Evolutionary conservation across 2,329 filamentous ascomycete species (phyloP), one percentile per base, ranked within the genome.

Genomic region (Cryphonectria radicalis): DNA sequence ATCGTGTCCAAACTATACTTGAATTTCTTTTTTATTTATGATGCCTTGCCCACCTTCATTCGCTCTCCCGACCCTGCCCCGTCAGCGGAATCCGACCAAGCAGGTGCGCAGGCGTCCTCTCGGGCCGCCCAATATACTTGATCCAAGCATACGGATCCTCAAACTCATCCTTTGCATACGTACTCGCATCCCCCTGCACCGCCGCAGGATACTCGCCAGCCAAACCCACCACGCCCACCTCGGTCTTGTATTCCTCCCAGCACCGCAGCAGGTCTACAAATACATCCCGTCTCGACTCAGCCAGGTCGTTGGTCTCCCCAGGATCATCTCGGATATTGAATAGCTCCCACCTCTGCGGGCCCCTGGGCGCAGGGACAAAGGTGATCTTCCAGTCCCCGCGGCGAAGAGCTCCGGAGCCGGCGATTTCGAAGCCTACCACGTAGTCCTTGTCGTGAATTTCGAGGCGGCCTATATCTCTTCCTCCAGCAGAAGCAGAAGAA

Each of bases 131-230:
- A 11, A 82, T 78, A 77, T 89, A 90, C 79, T 90, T 88, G 80
- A 90, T 90, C 88, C 88, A 90, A 8, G 85, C 87, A 76, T 90
- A 88, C 77, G 90, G 88, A 0, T 85, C 86, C 88, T 90, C 90
- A 81, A 90, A 88, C 72, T 85, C 87, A 77, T 91, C 88, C 74
- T 86, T 89, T 0, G 87, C 88, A 70, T 86, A 86, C 66, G 91
- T 80, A 80, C 86, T 90, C 3, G 85, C 80, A 0, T 88, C 88
- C 53, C 63, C 63, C 63, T 83, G 68, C 22, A 66, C 64, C 2
- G 63, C 50, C 37, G 19, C n/a, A 25, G 37, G 40, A 73, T 90
- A 77, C 73, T 88, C 88, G 1, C 87, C 88, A 65, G 85, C 86
- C 46, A 90, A 78, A 37, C 88, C 87, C 19, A 89, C 82, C 1